These are phyloP conservation scores for Lactifluus subvellereus DNA, from an alignment of 768 basidiomycete species.

Conservation along the genomic window DNA sequence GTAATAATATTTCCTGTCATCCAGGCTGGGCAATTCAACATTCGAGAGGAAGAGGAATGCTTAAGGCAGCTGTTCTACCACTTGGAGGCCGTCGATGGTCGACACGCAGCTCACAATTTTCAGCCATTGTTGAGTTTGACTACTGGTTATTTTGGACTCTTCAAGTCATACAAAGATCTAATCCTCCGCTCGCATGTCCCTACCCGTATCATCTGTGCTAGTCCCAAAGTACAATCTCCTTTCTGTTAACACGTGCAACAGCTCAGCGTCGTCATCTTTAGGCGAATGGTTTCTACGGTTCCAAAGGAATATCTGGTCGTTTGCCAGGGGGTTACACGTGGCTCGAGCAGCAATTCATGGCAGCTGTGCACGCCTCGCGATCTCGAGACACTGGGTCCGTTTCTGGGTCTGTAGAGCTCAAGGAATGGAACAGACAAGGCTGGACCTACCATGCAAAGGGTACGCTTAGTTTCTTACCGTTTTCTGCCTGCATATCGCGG, in stretches of 20 bases:
- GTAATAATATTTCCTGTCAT: slow-evolving; percentile 75
- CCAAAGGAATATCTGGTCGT: slow-evolving; percentile 81
- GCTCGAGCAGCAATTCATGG: slow-evolving; percentile 80
- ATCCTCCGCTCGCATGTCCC: slow-evolving; percentile 53
- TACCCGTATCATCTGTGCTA: slow-evolving; percentile 75
- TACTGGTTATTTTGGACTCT: slow-evolving; percentile 92
- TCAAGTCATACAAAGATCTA: slow-evolving; percentile 68
- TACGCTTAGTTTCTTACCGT: slow-evolving; percentile 30
- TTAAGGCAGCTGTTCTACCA: slow-evolving; percentile 52
- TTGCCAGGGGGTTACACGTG: slow-evolving; percentile 95
- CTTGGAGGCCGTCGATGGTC: slow-evolving; percentile 5
- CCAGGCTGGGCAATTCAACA: slow-evolving; percentile 82
- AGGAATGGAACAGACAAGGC: slow-evolving; percentile 80
- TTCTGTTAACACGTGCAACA: slow-evolving; percentile 1
- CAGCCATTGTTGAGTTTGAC: slow-evolving; percentile 71
- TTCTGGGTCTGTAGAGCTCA: slow-evolving; percentile 55
- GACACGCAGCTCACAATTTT: slow-evolving; percentile 6
- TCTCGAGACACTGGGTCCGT: slow-evolving; percentile 26
- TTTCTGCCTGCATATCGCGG: neutral
- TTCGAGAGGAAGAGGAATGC: slow-evolving; percentile 77
- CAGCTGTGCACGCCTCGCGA: slow-evolving; percentile 45
- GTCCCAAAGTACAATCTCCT: slow-evolving; percentile 61
- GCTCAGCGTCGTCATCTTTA: slow-evolving; percentile 30
- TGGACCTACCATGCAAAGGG: slow-evolving; percentile 99
- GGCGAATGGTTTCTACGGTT: slow-evolving; percentile 96